Percentiles rank a stretch among this genome's conserved stretches.
Evolutionary conservation across 768 basidiomycete species (phyloP).

Genomic region (Porpolomopsis calyptriformis): DNA sequence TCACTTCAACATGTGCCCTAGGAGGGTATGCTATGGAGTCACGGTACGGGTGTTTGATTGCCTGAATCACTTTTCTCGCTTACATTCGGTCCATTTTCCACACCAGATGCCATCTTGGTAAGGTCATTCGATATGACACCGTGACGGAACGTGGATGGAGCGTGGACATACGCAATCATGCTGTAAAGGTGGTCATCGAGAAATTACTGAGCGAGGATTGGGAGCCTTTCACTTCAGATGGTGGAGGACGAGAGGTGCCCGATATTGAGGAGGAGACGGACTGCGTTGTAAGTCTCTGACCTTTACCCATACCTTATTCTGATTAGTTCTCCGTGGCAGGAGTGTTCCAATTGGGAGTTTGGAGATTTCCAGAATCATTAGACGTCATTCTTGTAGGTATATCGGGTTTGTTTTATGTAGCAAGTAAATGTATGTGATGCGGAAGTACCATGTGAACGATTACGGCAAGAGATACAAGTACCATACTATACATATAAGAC

Average conservation of each 20-base stretch:
- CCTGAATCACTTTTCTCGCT: neutral
- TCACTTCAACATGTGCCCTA: constrained; percentile 39
- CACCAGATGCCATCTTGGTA: constrained; percentile 75
- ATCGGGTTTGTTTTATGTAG: neutral
- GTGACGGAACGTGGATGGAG: constrained; percentile 72
- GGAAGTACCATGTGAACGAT: too few relatives aligned
- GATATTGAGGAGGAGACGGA: constrained; percentile 43
- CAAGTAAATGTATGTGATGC: too few relatives aligned
- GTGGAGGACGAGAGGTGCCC: constrained; percentile 32
- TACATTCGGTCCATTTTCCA: neutral
- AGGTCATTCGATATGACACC: constrained; percentile 76
- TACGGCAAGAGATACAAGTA: too few relatives aligned
- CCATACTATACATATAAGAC: too few relatives aligned
- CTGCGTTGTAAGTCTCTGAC: constrained; percentile 43
- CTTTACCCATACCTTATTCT: neutral
- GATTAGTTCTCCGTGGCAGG: constrained; percentile 28
- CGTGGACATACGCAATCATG: constrained; percentile 62
- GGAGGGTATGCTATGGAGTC: constrained; percentile 80
- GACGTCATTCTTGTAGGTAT: too few relatives aligned
- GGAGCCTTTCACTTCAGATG: constrained; percentile 19
- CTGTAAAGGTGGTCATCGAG: constrained; percentile 62
- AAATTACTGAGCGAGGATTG: constrained; percentile 28
- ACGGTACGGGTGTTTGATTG: constrained; percentile 23
- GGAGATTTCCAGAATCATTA: constrained; percentile 16
- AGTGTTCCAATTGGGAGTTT: constrained; percentile 68